Evolutionary conservation across 345 rosid genomes (phyloP), one percentile per base, ranked within the genome.

Genomic region (Anastatica hierochuntica): DNA sequence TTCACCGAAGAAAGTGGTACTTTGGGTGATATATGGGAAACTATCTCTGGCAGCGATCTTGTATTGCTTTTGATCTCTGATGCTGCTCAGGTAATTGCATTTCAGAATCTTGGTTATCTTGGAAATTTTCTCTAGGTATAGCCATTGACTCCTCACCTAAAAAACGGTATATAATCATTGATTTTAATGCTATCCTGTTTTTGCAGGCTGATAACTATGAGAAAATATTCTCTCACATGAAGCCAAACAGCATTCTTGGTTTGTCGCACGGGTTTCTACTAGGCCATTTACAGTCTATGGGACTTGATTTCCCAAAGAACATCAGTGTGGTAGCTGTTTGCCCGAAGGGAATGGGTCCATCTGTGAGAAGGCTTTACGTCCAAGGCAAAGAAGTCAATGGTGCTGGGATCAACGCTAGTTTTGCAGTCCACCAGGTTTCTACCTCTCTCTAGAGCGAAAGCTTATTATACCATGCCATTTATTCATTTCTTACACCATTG

Each of bases 241-340:
- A 83, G 56, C 94, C 95, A 58, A 89, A 85, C 69, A 83, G 95
- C 76, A 85, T 89, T 33, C 97, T 89, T 0, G 95, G 97, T 49
- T 82, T 89, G 65, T 89, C 97, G 51, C 97, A 89, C 52, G 97
- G 97, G 20, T 89, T 89, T 59, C 84, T 89, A 51, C 74, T 89
- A 24, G 90, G 94, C 34, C 97, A 85, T 76, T 72, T 88, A 64
- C 88, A 85, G 64, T 77, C 95, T 0, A 14, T 39, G 34, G 92
- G 89, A 36, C 78, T 76, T 4, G 92, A 88, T 63, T 88, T 90
- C 65, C 94, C 90, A 5, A 83, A 86, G 54, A 77, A 81, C 67
- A 74, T 86, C 45, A 80, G 94, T 4, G 94, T 90, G 14, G 74
- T 90, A 36, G 88, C 90, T 35, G 94, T 86, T 2, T 86, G 94